Evolutionary conservation across 192 early-diverging fungal genomes (phyloP), one percentile per base, ranked within the genome.

Genomic region (Haplosporangium gracile): DNA sequence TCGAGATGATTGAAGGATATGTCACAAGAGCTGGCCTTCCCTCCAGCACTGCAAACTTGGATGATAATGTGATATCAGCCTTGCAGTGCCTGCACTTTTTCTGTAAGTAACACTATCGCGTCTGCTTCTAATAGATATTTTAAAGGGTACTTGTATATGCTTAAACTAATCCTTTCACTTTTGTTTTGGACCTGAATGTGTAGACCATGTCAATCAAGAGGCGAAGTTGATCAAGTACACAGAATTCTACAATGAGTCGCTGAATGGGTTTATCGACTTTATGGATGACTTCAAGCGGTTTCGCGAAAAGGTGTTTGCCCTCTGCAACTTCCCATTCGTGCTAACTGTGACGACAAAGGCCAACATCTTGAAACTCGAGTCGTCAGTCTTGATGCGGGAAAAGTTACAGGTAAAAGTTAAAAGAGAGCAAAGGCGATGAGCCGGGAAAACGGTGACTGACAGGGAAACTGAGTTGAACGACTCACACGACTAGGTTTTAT

Each of bases 231-330:
- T 94, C 49, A 80, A 92, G 10, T 94, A 93, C 53, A 88, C 91
- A 20, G 90, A 88, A 18, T 96, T 96, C 75, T 96, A 96, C 89
- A 96, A 95, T 78, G 91, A 91, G 49, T 87, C 91, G 0, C 82
- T 96, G 34, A 96, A 96, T 76, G 92, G 93, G 40, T 91, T 93
- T 34, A 89, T 95, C 26, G 94, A 96, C 53, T 95, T 94, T 68
- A 95, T 94, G 81, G 95, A 96, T 32, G 95, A 96, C 47, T 95
- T 94, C 55, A 93, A 94, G 43, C 91, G 93, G 45, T 96, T 92
- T 43, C 93, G 94, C 45, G 90, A 93, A 68, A 71, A 69, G 63
- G 89, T 90, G 24, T 92, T 96, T 83, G 93, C 94, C 22, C 94
- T 95, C 68, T 96, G 95, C 81, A 93, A 93, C 79, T 95, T 95